Evolutionary conservation across 768 basidiomycete genomes (phyloP).

Genomic region (Chiua virens): DNA sequence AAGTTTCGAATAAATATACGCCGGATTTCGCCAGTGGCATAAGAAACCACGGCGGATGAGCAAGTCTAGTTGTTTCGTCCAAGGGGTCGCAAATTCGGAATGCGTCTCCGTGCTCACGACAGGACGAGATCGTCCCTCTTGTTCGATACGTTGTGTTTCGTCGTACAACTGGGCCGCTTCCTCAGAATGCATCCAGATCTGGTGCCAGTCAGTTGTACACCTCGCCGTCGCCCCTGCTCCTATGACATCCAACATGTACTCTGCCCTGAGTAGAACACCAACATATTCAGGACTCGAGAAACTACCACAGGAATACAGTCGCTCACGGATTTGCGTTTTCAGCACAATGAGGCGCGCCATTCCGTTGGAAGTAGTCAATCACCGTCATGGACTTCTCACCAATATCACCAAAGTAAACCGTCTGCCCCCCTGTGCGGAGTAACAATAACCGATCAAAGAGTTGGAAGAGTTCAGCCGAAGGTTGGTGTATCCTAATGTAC

Average conservation of each 20-base stretch:
- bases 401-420: conserved; percentile 62
- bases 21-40: conserved; percentile 42
- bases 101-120: conserved; percentile 20
- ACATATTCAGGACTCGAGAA: neutral
- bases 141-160: conserved; percentile 46
- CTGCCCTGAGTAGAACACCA: conserved; percentile 34
- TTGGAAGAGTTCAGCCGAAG: conserved; percentile 52
- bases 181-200: conserved; percentile 45
- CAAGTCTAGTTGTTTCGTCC: conserved; percentile 35
- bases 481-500: conserved; percentile 13
- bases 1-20: conserved; percentile 41
- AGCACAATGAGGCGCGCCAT: conserved; percentile 20
- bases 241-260: conserved; percentile 52
- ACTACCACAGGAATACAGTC: too few relatives aligned
- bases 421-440: conserved; percentile 56
- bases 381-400: conserved; percentile 22
- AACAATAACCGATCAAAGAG: conserved; percentile 50
- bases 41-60: conserved; percentile 33
- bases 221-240: conserved; percentile 55
- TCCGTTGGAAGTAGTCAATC: conserved; percentile 23
- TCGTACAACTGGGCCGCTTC: conserved; percentile 38
- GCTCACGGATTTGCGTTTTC: conserved; percentile 26
- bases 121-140: conserved; percentile 32
- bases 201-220: conserved; percentile 47
- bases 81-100: conserved; percentile 38